phyloP scores from a whole-genome alignment of 148 eudicot genomes.

The Linanthus parryae region DNA sequence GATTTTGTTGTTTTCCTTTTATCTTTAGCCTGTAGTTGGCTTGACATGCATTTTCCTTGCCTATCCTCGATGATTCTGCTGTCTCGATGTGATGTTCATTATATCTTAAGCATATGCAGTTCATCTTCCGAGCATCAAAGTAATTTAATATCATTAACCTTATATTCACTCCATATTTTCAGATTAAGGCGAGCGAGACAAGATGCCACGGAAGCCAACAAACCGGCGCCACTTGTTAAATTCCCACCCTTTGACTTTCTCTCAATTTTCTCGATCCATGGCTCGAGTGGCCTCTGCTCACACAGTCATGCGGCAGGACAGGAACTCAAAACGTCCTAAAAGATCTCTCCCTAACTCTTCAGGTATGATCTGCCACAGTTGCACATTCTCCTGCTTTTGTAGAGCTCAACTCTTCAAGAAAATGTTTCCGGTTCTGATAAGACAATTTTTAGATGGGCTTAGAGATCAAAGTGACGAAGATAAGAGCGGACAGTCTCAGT shows the following conservation, averaged over 20 bases:
- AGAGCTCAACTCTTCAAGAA: too few relatives aligned
- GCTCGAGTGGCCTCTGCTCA: conserved; percentile 27
- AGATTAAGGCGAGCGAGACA: too few relatives aligned
- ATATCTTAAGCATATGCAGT: too few relatives aligned
- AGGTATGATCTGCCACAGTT: conserved; percentile 43
- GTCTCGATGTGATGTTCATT: too few relatives aligned
- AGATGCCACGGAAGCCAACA: conserved; percentile 63
- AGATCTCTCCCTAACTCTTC: conserved; percentile 18
- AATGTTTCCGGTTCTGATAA: neutral
- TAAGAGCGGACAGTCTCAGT: conserved; percentile 26
- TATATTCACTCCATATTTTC: too few relatives aligned
- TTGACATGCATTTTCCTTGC: too few relatives aligned
- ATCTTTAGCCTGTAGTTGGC: too few relatives aligned
- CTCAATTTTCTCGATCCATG: conserved; percentile 59
- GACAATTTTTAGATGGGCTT: neutral
- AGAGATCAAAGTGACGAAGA: conserved; percentile 23
- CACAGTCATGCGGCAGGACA: conserved; percentile 23
- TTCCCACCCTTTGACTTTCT: conserved; percentile 46
- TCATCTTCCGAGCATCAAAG: too few relatives aligned
- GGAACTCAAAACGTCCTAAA: conserved; percentile 13
- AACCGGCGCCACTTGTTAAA: conserved; percentile 23
- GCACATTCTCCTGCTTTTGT: too few relatives aligned
- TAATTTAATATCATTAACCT: too few relatives aligned
- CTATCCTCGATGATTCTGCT: too few relatives aligned
- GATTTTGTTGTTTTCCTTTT: too few relatives aligned